Evolutionary conservation across 768 basidiomycete species (phyloP), one percentile per base, ranked within the genome.

Genomic region (Royoungia palumana): DNA sequence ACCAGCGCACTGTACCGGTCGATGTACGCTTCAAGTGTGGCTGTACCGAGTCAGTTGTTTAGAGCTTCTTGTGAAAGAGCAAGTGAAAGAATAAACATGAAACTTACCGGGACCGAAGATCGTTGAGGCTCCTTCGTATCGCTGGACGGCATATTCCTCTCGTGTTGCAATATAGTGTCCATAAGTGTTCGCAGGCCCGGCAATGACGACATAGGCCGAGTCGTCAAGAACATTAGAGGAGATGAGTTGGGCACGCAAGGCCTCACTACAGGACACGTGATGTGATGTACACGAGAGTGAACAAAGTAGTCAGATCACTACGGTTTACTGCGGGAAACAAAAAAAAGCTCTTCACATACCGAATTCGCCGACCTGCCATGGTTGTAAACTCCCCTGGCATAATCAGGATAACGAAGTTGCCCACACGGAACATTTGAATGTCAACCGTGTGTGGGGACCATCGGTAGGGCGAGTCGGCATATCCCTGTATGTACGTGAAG

Each of bases 141-240:
- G 75, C 65, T 90, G 89, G 13, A 86, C 68, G 20, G 74, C 67
- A 62, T 87, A 89, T 64, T 88, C 87, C 64, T 90, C 86, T 10
- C 70, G 74, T 24, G 86, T 89, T 2, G 86, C 71, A 44, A 88
- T 73, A 61, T 89, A 87, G 67, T 89, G 87, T 0, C 72, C 78
- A 59, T 90, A 90, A 6, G 85, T 83, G 55, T 89, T 90, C 6
- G 86, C 87, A n/a, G 89, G 89, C 13, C 87, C 89, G 13, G 85
- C 83, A 47, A 89, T 69, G 44, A 89, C 86, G 51, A 90, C 85
- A 54, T 87, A 85, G 4, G 85, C 86, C 55, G 85, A 76, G 40
- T 79, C 65, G 35, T 80, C 84, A 50, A 89, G 64, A 49, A 88
- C 71, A 4, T 79, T 81, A 41, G 77, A 70, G 0, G 82, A 75